phyloP scores from a whole-genome alignment of 108 stramenopile species.

The Cylindrotheca fusiformis region DNA sequence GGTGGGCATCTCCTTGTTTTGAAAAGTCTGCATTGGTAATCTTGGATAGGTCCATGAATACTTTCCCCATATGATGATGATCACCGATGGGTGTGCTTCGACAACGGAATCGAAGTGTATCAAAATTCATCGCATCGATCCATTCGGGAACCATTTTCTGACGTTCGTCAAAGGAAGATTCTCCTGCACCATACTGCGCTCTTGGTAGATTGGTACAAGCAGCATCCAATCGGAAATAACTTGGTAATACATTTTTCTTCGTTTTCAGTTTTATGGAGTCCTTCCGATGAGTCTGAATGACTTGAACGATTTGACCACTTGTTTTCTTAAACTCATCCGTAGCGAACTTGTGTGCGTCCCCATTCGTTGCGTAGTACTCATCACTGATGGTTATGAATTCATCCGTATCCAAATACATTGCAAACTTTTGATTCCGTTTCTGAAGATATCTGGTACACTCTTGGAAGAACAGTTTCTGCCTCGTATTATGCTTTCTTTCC shows the following conservation, averaged over 20 bases:
- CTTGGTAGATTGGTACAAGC: neutral
- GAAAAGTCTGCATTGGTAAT: neutral
- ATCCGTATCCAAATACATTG: neutral
- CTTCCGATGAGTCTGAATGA: neutral
- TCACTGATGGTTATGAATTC: neutral
- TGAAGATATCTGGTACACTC: neutral
- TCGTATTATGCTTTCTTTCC: neutral
- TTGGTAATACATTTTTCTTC: neutral
- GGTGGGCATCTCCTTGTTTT: neutral
- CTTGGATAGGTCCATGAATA: slow-evolving; percentile 1
- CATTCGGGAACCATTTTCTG: neutral
- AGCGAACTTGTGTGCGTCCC: too few species aligned
- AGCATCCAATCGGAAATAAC: neutral
- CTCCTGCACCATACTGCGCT: neutral
- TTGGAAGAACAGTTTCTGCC: neutral
- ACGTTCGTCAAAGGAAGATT: neutral
- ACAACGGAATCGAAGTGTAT: slow-evolving; percentile 12
- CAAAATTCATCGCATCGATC: neutral
- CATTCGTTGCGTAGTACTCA: neutral
- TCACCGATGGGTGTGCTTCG: neutral
- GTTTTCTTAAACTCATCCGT: too few species aligned
- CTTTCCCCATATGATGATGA: neutral
- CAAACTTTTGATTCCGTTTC: neutral
- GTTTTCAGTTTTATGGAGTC: slow-evolving; percentile 1
- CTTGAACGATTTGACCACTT: too few species aligned